Evolutionary conservation across 148 eudicot species (phyloP), one percentile per base, ranked within the genome.

Genomic region (Selenicereus undatus): DNA sequence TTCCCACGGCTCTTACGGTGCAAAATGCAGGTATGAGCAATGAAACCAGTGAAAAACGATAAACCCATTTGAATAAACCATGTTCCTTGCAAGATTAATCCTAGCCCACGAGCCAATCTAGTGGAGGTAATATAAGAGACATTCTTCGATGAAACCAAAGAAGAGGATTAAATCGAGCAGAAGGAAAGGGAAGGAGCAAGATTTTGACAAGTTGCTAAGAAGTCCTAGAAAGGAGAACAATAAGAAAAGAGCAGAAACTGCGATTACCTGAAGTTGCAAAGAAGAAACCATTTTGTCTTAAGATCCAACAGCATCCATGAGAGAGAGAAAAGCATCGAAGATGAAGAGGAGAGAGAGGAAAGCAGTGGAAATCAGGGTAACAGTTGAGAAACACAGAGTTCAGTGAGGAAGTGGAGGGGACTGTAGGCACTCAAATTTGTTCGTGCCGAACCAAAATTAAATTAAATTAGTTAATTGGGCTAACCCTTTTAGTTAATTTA

Each of bases 1-100:
- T 93, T 93, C 76, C 97, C 97, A 51, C 91, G 81, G 78, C 97
- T 93, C 81, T 83, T 93, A 36, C 80, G 83, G 17, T 75, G 65
- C 82, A 91, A 82, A 54, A 18, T 36, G 60, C 94, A 93, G 14
- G 91, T 93, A 74, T 88, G 80, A 8, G 91, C 87, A 29, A 90
- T 85, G 87, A 82, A 84, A 84, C 80, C 78, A 4, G 91, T 84
- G 70, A 78, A 90, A 83, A 93, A 90, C 0, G 94, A 91, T 22
- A 93, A 84, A 52, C 97, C 97, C 93, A 93, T 93, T 80, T 93
- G 97, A 72, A 91, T 78, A 86, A 88, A 82, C 97, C 97, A 93
- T 76, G 85, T 91, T n/a, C 97, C 97, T 45, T 93, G 90, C 76
- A 88, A 79, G 45, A 90, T 78, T 81, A 93, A 85, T 79, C 97